Percentiles rank a stretch among this genome's conserved stretches.
Evolutionary conservation across 2,329 filamentous ascomycete species (phyloP).

Genomic region (Chrysoporthe austroafricana): DNA sequence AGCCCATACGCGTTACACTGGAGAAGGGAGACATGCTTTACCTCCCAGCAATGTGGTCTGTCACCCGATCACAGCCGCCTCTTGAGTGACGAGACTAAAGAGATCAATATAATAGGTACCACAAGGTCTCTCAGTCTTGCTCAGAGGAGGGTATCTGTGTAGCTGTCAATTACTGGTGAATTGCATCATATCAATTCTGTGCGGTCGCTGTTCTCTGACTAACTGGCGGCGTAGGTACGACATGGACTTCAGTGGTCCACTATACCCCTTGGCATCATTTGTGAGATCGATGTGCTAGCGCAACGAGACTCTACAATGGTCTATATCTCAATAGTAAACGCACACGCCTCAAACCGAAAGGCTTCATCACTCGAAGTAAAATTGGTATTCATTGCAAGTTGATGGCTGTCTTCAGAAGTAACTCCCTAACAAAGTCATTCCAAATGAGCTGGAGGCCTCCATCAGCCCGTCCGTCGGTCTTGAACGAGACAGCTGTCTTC

Average conservation of each 20-base stretch:
- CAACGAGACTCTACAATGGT: neutral
- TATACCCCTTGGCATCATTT: conserved; percentile 54
- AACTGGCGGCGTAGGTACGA: conserved; percentile 52
- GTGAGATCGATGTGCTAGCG: conserved; percentile 29
- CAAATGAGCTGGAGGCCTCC: neutral
- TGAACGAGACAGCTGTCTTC: neutral
- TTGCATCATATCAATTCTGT: neutral
- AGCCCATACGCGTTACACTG: conserved; percentile 69
- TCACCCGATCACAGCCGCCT: conserved; percentile 11
- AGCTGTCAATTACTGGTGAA: conserved; percentile 81
- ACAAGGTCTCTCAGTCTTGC: conserved; percentile 77
- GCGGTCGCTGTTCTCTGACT: neutral
- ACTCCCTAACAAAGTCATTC: neutral
- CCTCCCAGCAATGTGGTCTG: conserved; percentile 77
- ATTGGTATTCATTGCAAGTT: neutral
- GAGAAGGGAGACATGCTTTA: conserved; percentile 80
- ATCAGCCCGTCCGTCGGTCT: neutral
- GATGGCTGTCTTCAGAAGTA: neutral
- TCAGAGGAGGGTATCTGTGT: conserved; percentile 72
- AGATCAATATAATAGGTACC: conserved; percentile 57
- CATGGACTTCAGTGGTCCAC: conserved; percentile 59
- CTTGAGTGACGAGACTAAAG: neutral
- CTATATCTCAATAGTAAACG: neutral
- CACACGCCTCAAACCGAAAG: neutral
- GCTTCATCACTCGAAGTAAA: neutral